These are phyloP conservation scores for Chaetoscypha palmicola DNA, from an alignment of 2,329 filamentous ascomycete species.

Conservation along the genomic window DNA sequence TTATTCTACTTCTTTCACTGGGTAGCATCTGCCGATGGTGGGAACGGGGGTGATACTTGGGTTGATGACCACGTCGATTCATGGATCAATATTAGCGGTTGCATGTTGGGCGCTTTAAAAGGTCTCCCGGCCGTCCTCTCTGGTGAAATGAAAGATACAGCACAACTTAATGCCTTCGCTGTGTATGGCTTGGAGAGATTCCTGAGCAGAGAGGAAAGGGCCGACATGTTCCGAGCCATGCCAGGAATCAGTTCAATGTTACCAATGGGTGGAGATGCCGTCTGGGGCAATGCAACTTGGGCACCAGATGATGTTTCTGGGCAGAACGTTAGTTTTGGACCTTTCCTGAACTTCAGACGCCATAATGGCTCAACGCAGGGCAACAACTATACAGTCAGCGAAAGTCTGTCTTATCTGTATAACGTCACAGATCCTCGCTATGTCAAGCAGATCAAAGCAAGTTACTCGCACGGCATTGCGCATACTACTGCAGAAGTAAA, in stretches of 20 bases:
- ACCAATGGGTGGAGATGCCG: conserved; percentile 81
- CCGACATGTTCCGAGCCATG: conserved; percentile 94
- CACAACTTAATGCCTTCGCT: conserved; percentile 90
- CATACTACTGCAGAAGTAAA: conserved; percentile 74
- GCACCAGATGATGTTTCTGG: conserved; percentile 79
- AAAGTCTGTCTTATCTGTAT: conserved; percentile 72
- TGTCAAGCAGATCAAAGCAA: conserved; percentile 58
- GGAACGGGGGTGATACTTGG: conserved; percentile 78
- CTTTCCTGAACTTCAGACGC: conserved; percentile 75
- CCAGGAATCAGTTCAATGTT: conserved; percentile 95
- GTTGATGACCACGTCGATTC: conserved; percentile 84
- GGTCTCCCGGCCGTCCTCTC: conserved; percentile 84
- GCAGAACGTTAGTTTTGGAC: conserved; percentile 69
- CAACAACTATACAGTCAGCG: conserved; percentile 72
- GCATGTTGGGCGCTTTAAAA: conserved; percentile 93
- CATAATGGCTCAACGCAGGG: conserved; percentile 57
- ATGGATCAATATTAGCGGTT: conserved; percentile 98
- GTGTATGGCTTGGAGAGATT: conserved; percentile 97
- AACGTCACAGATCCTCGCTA: conserved; percentile 83
- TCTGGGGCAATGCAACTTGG: conserved; percentile 88
- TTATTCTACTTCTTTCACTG: conserved; percentile 72
- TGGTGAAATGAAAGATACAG: conserved; percentile 97
- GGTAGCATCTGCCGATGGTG: conserved; percentile 73
- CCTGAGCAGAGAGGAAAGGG: conserved; percentile 79
- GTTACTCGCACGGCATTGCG: conserved; percentile 85